Percentiles rank a stretch among this genome's conserved stretches.
These are phyloP conservation scores for Pelargonium cotyledonis DNA, from an alignment of 441 rosid species.

Conservation along the genomic window DNA sequence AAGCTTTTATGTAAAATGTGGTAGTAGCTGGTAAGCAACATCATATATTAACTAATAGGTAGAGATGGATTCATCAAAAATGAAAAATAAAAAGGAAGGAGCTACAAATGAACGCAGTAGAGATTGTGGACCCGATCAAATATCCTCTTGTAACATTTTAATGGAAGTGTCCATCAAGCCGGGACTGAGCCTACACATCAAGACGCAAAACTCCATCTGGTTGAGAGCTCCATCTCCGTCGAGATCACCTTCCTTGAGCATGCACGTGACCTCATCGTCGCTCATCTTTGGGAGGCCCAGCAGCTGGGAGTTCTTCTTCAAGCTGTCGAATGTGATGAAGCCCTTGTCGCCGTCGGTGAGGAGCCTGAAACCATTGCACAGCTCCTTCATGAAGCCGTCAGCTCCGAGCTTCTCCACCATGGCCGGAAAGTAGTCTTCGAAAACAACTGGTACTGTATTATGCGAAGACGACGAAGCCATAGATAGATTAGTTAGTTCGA, in stretches of 20 bases:
- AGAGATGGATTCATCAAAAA: too few species aligned
- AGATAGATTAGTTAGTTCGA: too few species aligned
- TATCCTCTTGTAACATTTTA: background rate
- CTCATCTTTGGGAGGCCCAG: slow-evolving; percentile 15
- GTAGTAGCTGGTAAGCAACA: too few species aligned
- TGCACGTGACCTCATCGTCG: slow-evolving; percentile 14
- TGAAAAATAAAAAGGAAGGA: too few species aligned
- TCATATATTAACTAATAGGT: too few species aligned
- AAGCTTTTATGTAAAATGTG: too few species aligned
- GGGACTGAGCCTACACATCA: slow-evolving; percentile 23
- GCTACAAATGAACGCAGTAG: too few species aligned
- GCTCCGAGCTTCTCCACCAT: slow-evolving; percentile 20
- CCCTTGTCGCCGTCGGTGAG: slow-evolving; percentile 14
- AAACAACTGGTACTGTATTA: too few species aligned
- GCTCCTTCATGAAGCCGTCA: slow-evolving; percentile 20
- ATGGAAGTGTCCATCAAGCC: slow-evolving; percentile 8
- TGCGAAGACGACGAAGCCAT: background rate
- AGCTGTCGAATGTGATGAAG: slow-evolving; percentile 16
- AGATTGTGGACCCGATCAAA: too few species aligned
- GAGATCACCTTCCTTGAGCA: slow-evolving; percentile 19
- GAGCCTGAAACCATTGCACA: slow-evolving; percentile 17
- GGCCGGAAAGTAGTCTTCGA: slow-evolving; percentile 18
- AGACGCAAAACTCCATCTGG: slow-evolving; percentile 20
- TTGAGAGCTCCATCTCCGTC: slow-evolving; percentile 16
- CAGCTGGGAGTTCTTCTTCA: slow-evolving; percentile 17